Evolutionary conservation across 345 rosid species (phyloP).

Genomic region (Physaria fendleri): DNA sequence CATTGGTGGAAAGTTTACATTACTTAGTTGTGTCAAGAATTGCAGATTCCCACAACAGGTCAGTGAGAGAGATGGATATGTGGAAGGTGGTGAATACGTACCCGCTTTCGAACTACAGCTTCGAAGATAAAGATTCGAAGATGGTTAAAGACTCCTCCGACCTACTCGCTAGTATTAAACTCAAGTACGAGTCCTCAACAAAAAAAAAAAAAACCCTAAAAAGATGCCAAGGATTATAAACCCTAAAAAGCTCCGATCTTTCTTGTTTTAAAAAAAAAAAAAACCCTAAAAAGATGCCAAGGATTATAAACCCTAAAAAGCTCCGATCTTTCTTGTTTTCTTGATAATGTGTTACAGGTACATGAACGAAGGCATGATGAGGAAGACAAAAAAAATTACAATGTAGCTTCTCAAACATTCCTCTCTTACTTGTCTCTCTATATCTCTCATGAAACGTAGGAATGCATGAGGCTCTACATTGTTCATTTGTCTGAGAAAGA

Average conservation of each 20-base stretch:
- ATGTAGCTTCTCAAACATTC: background rate
- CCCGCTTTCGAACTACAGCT: slow-evolving; percentile 90
- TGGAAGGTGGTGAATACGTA: slow-evolving; percentile 83
- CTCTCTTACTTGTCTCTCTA: slow-evolving; percentile 4
- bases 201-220: too few relatives aligned
- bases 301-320: slow-evolving; percentile 51
- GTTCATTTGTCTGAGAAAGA: slow-evolving; percentile 96
- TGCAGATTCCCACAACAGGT: too few relatives aligned
- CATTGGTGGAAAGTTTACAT: too few relatives aligned
- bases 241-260: too few relatives aligned
- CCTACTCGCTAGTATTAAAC: slow-evolving; percentile 98
- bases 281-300: too few relatives aligned
- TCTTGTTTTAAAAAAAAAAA: too few relatives aligned
- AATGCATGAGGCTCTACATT: slow-evolving; percentile 89
- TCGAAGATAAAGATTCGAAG: slow-evolving; percentile 93
- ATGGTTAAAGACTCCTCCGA: slow-evolving; percentile 94
- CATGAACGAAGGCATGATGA: slow-evolving; percentile 96
- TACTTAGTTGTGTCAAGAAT: too few relatives aligned
- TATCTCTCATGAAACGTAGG: slow-evolving; percentile 43
- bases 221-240: too few relatives aligned
- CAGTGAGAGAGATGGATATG: slow-evolving; percentile 47
- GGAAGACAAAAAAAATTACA: too few relatives aligned
- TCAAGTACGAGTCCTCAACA: slow-evolving; percentile 57
- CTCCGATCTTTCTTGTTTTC: background rate
- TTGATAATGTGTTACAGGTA: slow-evolving; percentile 45